Evolutionary conservation across 1,284 basidiomycete species (phyloP).

Genomic region (Anthracocystis walkeri): DNA sequence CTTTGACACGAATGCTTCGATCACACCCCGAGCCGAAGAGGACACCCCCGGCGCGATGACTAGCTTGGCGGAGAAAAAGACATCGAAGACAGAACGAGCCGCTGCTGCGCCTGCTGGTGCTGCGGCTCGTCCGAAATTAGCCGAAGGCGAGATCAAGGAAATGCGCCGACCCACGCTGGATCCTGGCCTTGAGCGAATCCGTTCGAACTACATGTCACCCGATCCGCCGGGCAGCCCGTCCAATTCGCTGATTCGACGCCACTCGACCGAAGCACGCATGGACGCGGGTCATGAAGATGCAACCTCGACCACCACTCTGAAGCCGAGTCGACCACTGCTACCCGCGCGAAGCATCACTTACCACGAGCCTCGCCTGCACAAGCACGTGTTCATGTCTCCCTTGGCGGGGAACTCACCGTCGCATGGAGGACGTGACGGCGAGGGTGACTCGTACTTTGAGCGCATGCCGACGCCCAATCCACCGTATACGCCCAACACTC

Average conservation of each 20-base stretch:
- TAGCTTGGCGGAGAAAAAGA: not conserved
- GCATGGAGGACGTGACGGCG: slow-evolving; percentile 31
- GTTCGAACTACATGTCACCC: slow-evolving; percentile 60
- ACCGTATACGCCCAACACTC: slow-evolving; percentile 70
- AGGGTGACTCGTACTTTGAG: slow-evolving; percentile 51
- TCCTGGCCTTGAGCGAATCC: slow-evolving; percentile 23
- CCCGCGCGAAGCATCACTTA: slow-evolving; percentile 65
- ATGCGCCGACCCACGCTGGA: slow-evolving; percentile 25
- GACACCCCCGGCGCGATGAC: slow-evolving; percentile 11
- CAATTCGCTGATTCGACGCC: slow-evolving; percentile 56
- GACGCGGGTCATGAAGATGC: slow-evolving; percentile 30
- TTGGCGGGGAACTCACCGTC: slow-evolving; percentile 9
- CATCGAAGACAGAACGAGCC: slow-evolving; percentile 1
- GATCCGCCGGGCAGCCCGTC: slow-evolving; percentile 41
- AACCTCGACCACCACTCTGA: slow-evolving; percentile 5
- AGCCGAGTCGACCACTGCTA: slow-evolving; percentile 51
- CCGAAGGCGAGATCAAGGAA: slow-evolving; percentile 8
- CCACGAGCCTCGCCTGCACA: slow-evolving; percentile 63
- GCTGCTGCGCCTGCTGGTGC: not conserved
- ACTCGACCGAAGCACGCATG: slow-evolving; percentile 59
- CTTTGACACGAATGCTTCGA: slow-evolving; percentile 38
- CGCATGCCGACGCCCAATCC: slow-evolving; percentile 34
- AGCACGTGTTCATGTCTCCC: slow-evolving; percentile 62
- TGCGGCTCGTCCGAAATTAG: not conserved
- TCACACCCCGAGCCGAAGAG: slow-evolving; percentile 30